Evolutionary conservation across 1,284 basidiomycete species (phyloP).

Genomic region (Stygiomarasmius scandens): DNA sequence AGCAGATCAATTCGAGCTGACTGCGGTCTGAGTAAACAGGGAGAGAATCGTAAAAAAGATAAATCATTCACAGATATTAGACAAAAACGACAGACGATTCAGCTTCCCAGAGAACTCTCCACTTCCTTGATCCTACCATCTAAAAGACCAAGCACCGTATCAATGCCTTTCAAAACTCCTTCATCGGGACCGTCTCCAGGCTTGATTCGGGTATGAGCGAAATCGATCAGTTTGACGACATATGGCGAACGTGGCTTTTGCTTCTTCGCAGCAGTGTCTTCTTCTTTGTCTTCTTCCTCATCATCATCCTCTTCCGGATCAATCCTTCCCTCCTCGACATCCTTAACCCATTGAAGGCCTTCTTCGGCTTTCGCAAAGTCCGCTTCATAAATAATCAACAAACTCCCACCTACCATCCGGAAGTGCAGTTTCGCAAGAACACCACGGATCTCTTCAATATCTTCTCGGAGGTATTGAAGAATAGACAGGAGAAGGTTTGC

Average conservation of each 20-base stretch:
- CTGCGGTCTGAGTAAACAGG: too few relatives aligned
- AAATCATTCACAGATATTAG: not conserved
- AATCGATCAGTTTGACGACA: conserved; percentile 86
- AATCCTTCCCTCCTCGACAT: conserved; percentile 23
- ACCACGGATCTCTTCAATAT: conserved; percentile 59
- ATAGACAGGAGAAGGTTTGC: conserved; percentile 58
- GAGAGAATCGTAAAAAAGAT: too few relatives aligned
- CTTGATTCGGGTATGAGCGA: conserved; percentile 81
- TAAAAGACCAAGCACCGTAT: conserved; percentile 63
- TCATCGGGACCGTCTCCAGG: conserved; percentile 80
- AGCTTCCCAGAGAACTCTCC: not conserved
- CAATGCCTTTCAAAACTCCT: conserved; percentile 75
- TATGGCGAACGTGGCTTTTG: conserved; percentile 53
- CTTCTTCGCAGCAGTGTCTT: conserved; percentile 38
- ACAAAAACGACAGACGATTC: not conserved
- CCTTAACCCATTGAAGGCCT: conserved; percentile 30
- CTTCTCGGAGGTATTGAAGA: conserved; percentile 56
- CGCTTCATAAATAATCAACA: conserved; percentile 88
- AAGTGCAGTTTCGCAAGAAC: conserved; percentile 64
- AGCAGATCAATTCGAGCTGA: too few relatives aligned
- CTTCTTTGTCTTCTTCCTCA: conserved; percentile 37
- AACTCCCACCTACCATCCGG: conserved; percentile 80
- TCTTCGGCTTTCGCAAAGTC: conserved; percentile 48
- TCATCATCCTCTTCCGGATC: conserved; percentile 36
- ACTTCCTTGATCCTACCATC: conserved; percentile 51